A percentile compares a stretch with the other conserved stretches of the same genome.
These are phyloP conservation scores for Trichomonas vaginalis DNA, from an alignment of 208 protist genomes.

Conservation along the genomic window DNA sequence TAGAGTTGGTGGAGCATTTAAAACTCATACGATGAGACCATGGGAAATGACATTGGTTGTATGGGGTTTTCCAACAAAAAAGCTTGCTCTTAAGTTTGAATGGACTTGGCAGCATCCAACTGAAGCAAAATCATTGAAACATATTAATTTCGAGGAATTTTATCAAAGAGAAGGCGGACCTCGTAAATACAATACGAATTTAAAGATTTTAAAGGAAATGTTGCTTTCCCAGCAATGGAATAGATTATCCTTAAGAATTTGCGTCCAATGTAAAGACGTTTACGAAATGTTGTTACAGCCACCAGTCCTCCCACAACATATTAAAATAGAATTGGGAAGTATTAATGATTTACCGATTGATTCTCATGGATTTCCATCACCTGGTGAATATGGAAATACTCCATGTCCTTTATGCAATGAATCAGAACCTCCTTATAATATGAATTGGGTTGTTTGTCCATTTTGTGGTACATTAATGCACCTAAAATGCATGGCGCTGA, in stretches of 20 bases:
- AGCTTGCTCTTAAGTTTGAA: conserved; percentile 67
- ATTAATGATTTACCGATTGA: background rate
- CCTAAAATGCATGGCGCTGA: background rate
- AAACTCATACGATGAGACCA: conserved; percentile 59
- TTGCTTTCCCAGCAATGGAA: background rate
- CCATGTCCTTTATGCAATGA: background rate
- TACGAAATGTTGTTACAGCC: background rate
- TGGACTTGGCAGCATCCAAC: conserved; percentile 70
- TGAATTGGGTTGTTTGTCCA: conserved; percentile 6
- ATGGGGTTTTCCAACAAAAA: conserved; percentile 63
- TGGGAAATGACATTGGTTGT: conserved; percentile 66
- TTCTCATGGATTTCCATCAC: background rate
- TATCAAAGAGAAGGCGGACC: background rate
- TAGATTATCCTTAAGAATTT: background rate
- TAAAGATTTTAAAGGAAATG: background rate
- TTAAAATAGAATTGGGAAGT: background rate
- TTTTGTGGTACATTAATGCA: conserved; percentile 1
- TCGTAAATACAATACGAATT: background rate
- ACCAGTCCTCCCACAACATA: background rate
- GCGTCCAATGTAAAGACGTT: background rate
- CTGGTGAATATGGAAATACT: background rate
- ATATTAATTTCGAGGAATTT: background rate
- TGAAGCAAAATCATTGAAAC: background rate
- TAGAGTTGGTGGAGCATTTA: conserved; percentile 56
- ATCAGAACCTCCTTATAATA: background rate